phyloP scores from a whole-genome alignment of 768 basidiomycete genomes.

The Leucosporidium creatinivorum region DNA sequence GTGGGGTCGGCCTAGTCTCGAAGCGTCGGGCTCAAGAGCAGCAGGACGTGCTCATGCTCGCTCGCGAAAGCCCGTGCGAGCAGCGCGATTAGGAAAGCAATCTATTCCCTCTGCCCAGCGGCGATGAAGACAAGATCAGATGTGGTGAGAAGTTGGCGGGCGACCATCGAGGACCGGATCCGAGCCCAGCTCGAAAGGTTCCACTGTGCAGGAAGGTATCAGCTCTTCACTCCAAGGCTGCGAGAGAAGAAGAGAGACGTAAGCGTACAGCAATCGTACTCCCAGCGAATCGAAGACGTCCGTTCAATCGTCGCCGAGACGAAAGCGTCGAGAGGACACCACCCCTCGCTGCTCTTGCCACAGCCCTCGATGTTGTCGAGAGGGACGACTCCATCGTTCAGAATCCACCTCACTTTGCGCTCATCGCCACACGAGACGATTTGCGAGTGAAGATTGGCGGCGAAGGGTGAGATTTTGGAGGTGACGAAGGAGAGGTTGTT shows the following conservation, averaged over 20 bases:
- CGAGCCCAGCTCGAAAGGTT: neutral
- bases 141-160: neutral
- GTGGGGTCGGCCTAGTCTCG: no score
- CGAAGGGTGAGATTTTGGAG: slow-evolving; percentile 75
- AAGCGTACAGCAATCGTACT: slow-evolving; percentile 54
- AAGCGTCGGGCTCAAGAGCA: no score
- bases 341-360: slow-evolving; percentile 61
- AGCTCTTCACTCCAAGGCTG: neutral
- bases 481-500: slow-evolving; percentile 55
- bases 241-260: neutral
- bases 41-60: no score
- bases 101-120: no score
- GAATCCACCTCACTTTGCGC: slow-evolving; percentile 59
- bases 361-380: slow-evolving; percentile 71
- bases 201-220: slow-evolving; percentile 6
- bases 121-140: no score
- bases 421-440: slow-evolving; percentile 60
- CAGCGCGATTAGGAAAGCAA: no score
- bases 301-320: slow-evolving; percentile 61
- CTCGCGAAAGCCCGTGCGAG: no score
- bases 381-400: slow-evolving; percentile 81
- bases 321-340: slow-evolving; percentile 69
- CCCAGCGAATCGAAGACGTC: slow-evolving; percentile 63
- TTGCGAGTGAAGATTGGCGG: slow-evolving; percentile 61
- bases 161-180: slow-evolving; percentile 12